Base-by-base conservation (phyloP, 306 rosid genomes). In the Cicer chorassanicum region DNA sequence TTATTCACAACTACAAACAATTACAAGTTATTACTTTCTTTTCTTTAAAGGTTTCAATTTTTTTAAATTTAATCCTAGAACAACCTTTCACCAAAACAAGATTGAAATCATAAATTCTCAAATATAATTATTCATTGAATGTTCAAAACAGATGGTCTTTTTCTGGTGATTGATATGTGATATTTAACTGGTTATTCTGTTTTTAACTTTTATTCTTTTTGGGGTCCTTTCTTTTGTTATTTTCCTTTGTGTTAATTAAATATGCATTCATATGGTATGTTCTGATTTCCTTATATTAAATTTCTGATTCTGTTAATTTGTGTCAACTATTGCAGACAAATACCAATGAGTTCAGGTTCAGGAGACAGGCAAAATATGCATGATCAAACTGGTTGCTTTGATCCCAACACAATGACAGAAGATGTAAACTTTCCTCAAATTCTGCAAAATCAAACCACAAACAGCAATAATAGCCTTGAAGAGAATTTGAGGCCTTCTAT, bases 331-430 rank as follows among this genome's bases (percentile, higher is more conserved):
- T 61, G 65, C 77, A 74, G 83, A 78, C 71, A 80, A 44, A 68
- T 51, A 68, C 2, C 48, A 51, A 63, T 42, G 77, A 80, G 72
- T 77, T 49, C 63, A 65, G 80, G 72, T 73, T 43, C 63, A 57
- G 82, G 65, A 65, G 77, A 74, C 81, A 78, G 45, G 82, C 70
- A 70, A 78, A 68, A 78, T 50, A 78, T 81, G 88, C 82, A 81
- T 81, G 88, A 85, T 14, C 86, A 81, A 45, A 65, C 66, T 57
- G 76, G 84, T 77, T 83, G 90, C 76, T 89, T 85, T 84, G 96
- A 93, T 76, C 84, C 92, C 70, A 81, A 77, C 79, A 49, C 83
- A 75, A 79, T 80, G 78, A 48, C 85, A 63, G 95, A 86, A 65
- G 82, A 72, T 71, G 44, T 61, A 65, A 72, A 40, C 38, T 55